Percentiles rank a stretch among this genome's conserved stretches.
phyloP scores from a whole-genome alignment of 768 basidiomycete species.

The Kwoniella bestiolae region DNA sequence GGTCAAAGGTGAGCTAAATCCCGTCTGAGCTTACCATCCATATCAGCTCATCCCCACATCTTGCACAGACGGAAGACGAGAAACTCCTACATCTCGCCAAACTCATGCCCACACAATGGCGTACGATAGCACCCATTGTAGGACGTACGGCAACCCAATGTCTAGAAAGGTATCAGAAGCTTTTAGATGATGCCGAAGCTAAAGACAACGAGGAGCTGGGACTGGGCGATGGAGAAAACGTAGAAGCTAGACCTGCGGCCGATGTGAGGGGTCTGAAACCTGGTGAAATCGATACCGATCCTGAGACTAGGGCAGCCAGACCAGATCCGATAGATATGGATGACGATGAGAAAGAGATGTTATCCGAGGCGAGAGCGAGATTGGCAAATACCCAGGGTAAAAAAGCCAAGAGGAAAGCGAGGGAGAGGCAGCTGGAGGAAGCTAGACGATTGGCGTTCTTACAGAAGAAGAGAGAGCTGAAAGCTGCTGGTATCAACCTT shows the following conservation, averaged over 20 bases:
- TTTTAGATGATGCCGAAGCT: conserved; percentile 94
- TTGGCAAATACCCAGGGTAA: conserved; percentile 99
- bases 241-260: conserved; percentile 81
- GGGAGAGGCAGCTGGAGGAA: conserved; percentile 95
- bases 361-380: conserved; percentile 96
- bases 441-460: conserved; percentile 89
- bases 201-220: conserved; percentile 96
- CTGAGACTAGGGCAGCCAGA: conserved; percentile 95
- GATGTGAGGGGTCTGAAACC: conserved; percentile 86
- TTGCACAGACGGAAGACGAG: conserved; percentile 86
- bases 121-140: conserved; percentile 97
- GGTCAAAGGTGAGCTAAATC: conserved; percentile 80
- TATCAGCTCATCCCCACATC: neutral
- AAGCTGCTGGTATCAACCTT: conserved; percentile 97
- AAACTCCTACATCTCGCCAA: conserved; percentile 97
- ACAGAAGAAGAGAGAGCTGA: conserved; percentile 96
- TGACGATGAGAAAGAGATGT: conserved; percentile 99
- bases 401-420: conserved; percentile 97
- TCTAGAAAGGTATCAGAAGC: conserved; percentile 95
- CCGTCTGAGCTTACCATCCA: neutral
- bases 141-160: conserved; percentile 98
- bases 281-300: conserved; percentile 98
- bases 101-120: conserved; percentile 99
- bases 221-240: conserved; percentile 74
- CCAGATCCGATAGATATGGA: conserved; percentile 99